Percentiles rank a stretch among this genome's conserved stretches.
These are phyloP conservation scores for Pyrenophora teres DNA, from an alignment of 2,329 filamentous ascomycete species.

Conservation along the genomic window DNA sequence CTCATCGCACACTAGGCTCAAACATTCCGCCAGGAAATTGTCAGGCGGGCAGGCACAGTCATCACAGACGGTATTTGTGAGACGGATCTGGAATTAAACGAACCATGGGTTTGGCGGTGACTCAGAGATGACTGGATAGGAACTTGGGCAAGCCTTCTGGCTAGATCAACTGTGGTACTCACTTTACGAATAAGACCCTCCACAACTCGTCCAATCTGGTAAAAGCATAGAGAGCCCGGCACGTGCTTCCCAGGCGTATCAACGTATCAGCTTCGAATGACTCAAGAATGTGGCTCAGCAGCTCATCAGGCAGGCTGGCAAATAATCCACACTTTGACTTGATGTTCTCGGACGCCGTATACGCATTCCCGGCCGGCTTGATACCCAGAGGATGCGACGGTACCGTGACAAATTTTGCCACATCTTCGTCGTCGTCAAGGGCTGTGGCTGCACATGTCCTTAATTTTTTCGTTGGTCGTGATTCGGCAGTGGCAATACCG, in stretches of 20 bases:
- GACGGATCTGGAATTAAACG: slow-evolving; percentile 1
- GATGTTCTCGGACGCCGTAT: slow-evolving; percentile 68
- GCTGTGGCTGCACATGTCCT: slow-evolving; percentile 33
- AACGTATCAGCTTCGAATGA: slow-evolving; percentile 68
- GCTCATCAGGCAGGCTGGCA: slow-evolving; percentile 75
- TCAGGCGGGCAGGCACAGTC: slow-evolving; percentile 11
- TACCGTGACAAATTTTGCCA: slow-evolving; percentile 61
- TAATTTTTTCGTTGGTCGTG: slow-evolving; percentile 43
- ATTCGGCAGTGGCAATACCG: slow-evolving; percentile 31
- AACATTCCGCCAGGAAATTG: neutral
- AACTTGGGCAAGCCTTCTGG: slow-evolving; percentile 6
- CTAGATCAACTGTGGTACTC: slow-evolving; percentile 53
- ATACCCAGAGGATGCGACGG: slow-evolving; percentile 81
- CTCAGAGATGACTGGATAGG: neutral
- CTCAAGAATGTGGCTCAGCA: slow-evolving; percentile 76
- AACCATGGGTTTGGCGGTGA: slow-evolving; percentile 1
- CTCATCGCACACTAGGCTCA: neutral
- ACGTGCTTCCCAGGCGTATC: slow-evolving; percentile 72
- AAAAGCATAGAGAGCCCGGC: slow-evolving; percentile 85
- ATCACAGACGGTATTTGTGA: neutral
- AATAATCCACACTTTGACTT: slow-evolving; percentile 70
- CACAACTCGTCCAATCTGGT: slow-evolving; percentile 84
- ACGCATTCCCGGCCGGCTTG: slow-evolving; percentile 84
- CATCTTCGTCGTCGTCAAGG: slow-evolving; percentile 35
- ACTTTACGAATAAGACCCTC: slow-evolving; percentile 84